phyloP scores from a whole-genome alignment of 169 alveolate species.

The Babesia caballi region DNA sequence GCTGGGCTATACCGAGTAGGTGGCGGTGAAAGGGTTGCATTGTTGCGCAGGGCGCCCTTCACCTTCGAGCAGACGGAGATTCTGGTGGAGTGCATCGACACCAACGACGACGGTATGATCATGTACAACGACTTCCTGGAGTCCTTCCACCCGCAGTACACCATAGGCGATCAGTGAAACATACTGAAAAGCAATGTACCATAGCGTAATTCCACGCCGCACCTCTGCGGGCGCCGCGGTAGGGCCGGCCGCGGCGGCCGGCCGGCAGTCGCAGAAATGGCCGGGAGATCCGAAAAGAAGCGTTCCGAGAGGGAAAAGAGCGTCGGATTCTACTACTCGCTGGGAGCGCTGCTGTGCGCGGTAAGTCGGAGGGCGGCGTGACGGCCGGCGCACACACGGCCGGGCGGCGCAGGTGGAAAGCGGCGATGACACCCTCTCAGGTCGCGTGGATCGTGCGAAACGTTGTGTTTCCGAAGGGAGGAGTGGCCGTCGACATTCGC shows the following conservation, averaged over 20 bases:
- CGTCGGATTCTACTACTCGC: conserved; percentile 29
- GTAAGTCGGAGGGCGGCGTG: neutral
- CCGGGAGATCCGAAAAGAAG: conserved; percentile 61
- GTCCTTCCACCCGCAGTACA: conserved; percentile 58
- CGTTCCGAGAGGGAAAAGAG: conserved; percentile 40
- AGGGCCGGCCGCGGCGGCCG: neutral
- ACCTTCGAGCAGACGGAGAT: conserved; percentile 64
- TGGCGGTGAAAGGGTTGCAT: neutral
- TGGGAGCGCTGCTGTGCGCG: conserved; percentile 3
- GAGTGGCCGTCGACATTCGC: neutral
- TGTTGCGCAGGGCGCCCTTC: conserved; percentile 59
- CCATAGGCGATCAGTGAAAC: neutral
- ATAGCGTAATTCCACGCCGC: too few relatives aligned
- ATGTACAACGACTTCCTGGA: conserved; percentile 62
- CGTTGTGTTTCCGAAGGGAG: neutral
- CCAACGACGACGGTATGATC: conserved; percentile 67
- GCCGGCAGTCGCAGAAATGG: conserved; percentile 35
- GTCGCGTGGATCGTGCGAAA: conserved; percentile 8
- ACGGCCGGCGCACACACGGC: neutral
- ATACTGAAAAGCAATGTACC: too few relatives aligned
- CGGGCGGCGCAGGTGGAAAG: neutral
- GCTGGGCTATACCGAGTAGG: conserved; percentile 47
- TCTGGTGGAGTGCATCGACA: conserved; percentile 65
- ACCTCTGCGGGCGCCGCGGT: neutral
- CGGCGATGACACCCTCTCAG: neutral